These are phyloP conservation scores for Suillus americanus DNA, from an alignment of 768 basidiomycete genomes.

Conservation along the genomic window DNA sequence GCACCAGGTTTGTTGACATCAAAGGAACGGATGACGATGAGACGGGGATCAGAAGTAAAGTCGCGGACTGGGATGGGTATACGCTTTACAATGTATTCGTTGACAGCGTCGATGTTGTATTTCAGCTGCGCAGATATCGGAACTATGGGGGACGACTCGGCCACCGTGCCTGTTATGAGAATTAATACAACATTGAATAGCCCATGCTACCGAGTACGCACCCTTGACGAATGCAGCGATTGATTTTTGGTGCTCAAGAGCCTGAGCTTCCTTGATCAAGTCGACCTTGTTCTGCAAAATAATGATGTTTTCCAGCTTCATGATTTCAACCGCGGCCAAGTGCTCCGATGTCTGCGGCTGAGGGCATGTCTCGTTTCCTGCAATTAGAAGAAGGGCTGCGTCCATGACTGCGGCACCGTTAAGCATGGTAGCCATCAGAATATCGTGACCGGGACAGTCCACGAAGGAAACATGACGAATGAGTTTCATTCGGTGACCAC, in stretches of 20 bases:
- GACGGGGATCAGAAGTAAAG: constrained; percentile 86
- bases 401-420: constrained; percentile 99
- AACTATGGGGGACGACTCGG: constrained; percentile 95
- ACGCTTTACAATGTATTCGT: constrained; percentile 96
- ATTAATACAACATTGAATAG: neutral
- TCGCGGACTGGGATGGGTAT: constrained; percentile 95
- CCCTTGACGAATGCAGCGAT: constrained; percentile 96
- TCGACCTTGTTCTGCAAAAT: constrained; percentile 99
- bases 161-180: constrained; percentile 78
- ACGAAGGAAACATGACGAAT: constrained; percentile 98
- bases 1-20: constrained; percentile 99
- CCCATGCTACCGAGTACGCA: constrained; percentile 27
- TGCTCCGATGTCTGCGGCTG: constrained; percentile 99
- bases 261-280: constrained; percentile 92
- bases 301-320: constrained; percentile 97
- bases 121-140: constrained; percentile 98
- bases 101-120: constrained; percentile 99
- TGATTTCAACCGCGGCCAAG: constrained; percentile 97
- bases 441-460: constrained; percentile 96
- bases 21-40: constrained; percentile 99
- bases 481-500: constrained; percentile 87
- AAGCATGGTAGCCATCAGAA: constrained; percentile 99
- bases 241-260: constrained; percentile 94
- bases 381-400: constrained; percentile 91
- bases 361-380: constrained; percentile 98